Evolutionary conservation across 2,329 filamentous ascomycete species (phyloP).

Genomic region (Claviceps sp.): DNA sequence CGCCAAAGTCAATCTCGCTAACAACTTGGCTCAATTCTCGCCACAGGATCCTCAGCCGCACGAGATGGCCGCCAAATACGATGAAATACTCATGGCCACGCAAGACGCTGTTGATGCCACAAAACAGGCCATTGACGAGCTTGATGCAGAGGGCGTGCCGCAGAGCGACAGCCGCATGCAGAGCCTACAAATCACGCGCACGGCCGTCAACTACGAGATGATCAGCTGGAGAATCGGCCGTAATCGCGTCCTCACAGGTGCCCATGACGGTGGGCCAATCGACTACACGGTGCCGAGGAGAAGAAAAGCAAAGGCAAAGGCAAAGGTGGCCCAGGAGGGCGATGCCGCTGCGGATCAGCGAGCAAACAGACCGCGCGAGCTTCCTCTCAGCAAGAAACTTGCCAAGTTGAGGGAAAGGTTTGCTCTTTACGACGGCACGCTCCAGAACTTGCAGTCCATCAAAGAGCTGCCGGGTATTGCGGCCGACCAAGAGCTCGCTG

Average conservation of each 20-base stretch:
- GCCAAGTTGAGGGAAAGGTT: slow-evolving; percentile 73
- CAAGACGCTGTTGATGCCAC: slow-evolving; percentile 92
- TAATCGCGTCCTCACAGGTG: slow-evolving; percentile 78
- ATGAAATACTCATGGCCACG: slow-evolving; percentile 76
- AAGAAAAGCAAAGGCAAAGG: slow-evolving; percentile 28
- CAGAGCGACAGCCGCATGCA: slow-evolving; percentile 83
- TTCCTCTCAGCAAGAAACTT: slow-evolving; percentile 61
- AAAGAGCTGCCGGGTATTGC: slow-evolving; percentile 83
- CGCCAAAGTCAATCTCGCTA: slow-evolving; percentile 35
- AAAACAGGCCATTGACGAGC: slow-evolving; percentile 83
- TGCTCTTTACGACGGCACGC: slow-evolving; percentile 78
- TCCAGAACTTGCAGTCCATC: slow-evolving; percentile 83
- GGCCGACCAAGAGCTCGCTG: slow-evolving; percentile 62
- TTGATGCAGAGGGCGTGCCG: slow-evolving; percentile 68
- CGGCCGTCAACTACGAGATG: slow-evolving; percentile 86
- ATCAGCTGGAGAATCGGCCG: slow-evolving; percentile 91
- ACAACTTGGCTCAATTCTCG: slow-evolving; percentile 28
- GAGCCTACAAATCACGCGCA: slow-evolving; percentile 79
- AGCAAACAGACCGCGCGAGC: slow-evolving; percentile 37
- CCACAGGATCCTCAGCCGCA: slow-evolving; percentile 32
- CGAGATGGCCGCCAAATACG: slow-evolving; percentile 76
- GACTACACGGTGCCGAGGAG: slow-evolving; percentile 37
- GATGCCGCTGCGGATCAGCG: slow-evolving; percentile 20
- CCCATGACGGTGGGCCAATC: slow-evolving; percentile 57
- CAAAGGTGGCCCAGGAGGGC: slow-evolving; percentile 14